Conservation (phyloP, 2,329 filamentous ascomycete genomes). For the Teratosphaeria viscida region DNA sequence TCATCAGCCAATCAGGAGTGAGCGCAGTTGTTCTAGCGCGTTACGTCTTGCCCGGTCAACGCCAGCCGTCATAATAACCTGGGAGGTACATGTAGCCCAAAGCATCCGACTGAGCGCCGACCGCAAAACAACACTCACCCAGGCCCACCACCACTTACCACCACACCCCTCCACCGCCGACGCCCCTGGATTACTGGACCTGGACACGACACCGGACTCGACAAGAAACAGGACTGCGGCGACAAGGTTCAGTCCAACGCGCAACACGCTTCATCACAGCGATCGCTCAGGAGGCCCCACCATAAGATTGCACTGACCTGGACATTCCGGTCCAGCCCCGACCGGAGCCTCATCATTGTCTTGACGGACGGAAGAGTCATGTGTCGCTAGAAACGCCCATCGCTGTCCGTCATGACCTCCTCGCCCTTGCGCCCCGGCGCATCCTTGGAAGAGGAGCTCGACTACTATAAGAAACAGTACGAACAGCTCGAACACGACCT, state of each 20-base stretch:
- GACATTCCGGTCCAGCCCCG: neutral
- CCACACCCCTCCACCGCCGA: neutral
- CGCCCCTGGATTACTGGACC: neutral
- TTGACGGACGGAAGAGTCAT: conserved; percentile 9
- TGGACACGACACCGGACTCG: neutral
- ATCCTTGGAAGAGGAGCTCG: conserved; percentile 60
- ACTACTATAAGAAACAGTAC: conserved; percentile 95
- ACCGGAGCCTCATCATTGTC: neutral
- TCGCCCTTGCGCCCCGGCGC: conserved; percentile 28
- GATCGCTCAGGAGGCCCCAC: neutral
- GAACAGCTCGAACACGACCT: conserved; percentile 85
- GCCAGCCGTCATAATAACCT: neutral
- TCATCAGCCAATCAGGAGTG: neutral
- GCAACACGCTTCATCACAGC: too few relatives aligned
- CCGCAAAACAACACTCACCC: neutral
- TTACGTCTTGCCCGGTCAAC: neutral
- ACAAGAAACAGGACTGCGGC: neutral
- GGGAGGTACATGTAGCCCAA: too few relatives aligned
- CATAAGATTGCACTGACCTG: neutral
- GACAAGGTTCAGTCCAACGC: neutral
- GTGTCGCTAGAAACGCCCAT: conserved; percentile 24
- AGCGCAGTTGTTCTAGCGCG: neutral
- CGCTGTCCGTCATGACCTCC: conserved; percentile 21
- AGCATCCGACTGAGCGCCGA: neutral
- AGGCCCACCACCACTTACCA: neutral